A percentile compares a stretch with the other conserved stretches of the same genome.
These are phyloP conservation scores for Ceratopteris richardii DNA, from an alignment of 75 land plant genomes.

Conservation along the genomic window DNA sequence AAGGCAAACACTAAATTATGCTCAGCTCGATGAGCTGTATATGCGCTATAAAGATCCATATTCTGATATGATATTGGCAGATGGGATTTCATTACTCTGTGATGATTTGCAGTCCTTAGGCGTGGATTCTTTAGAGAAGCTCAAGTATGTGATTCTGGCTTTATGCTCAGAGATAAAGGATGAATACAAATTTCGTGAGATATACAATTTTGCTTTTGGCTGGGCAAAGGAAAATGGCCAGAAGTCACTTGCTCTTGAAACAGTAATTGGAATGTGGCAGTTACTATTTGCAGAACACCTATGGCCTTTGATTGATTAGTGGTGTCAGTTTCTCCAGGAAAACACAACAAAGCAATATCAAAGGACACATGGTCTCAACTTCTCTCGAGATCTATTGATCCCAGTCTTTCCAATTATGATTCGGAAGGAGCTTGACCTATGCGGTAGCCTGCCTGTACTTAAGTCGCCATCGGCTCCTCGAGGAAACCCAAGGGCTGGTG, in stretches of 20 bases:
- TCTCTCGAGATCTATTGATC: too few relatives aligned
- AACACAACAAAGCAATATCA: slow-evolving; percentile 93
- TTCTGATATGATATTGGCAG: slow-evolving; percentile 88
- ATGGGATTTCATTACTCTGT: slow-evolving; percentile 77
- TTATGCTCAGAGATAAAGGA: slow-evolving; percentile 88
- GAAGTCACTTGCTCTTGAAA: slow-evolving; percentile 92
- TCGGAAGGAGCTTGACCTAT: too few relatives aligned
- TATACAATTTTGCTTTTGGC: slow-evolving; percentile 85
- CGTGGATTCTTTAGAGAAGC: slow-evolving; percentile 83
- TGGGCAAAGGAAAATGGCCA: slow-evolving; percentile 99
- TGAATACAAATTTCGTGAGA: slow-evolving; percentile 95
- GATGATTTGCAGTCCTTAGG: slow-evolving; percentile 86
- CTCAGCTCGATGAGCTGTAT: slow-evolving; percentile 84
- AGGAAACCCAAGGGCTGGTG: too few relatives aligned
- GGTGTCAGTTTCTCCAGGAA: slow-evolving; percentile 96
- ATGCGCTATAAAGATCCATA: slow-evolving; percentile 84
- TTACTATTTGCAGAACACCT: slow-evolving; percentile 78
- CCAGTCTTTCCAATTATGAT: too few relatives aligned
- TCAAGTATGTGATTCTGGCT: slow-evolving; percentile 59
- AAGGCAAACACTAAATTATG: slow-evolving; percentile 53
- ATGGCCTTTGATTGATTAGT: slow-evolving; percentile 81
- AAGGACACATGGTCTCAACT: slow-evolving; percentile 97
- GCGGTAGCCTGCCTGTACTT: too few relatives aligned
- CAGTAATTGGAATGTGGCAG: slow-evolving; percentile 97
- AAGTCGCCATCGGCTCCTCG: too few relatives aligned